Percentiles rank a stretch among this genome's conserved stretches.
These are phyloP conservation scores for Ceriops decandra DNA, from an alignment of 345 rosid genomes.

Conservation along the genomic window DNA sequence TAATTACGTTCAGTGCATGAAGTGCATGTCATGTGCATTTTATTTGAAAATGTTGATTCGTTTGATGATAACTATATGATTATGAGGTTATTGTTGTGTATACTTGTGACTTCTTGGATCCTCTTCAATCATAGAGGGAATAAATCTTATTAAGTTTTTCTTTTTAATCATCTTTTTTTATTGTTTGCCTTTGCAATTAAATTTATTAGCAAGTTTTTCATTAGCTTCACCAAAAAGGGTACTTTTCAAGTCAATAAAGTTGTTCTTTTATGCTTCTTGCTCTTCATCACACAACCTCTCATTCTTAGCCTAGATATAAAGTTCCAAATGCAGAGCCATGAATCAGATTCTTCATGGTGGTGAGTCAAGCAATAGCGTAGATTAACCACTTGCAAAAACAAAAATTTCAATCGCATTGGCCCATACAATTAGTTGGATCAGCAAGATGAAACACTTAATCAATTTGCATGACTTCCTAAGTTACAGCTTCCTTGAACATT, in stretches of 20 bases:
- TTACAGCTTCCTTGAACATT: not conserved
- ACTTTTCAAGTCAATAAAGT: no score
- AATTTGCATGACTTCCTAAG: not conserved
- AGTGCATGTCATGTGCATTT: not conserved
- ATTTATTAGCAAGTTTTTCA: not conserved
- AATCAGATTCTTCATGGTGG: conserved; percentile 8
- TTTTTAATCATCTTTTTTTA: not conserved
- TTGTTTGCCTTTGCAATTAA: not conserved
- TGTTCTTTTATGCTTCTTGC: no score
- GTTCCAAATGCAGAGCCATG: not conserved
- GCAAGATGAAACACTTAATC: not conserved
- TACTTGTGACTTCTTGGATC: no score
- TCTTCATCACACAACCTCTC: no score
- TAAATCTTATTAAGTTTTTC: no score
- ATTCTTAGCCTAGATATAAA: no score
- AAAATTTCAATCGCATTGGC: not conserved
- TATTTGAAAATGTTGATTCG: not conserved
- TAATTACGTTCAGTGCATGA: not conserved
- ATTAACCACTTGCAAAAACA: conserved; percentile 5
- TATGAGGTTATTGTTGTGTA: no score
- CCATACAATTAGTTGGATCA: not conserved
- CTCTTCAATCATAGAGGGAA: no score
- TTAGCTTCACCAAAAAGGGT: not conserved
- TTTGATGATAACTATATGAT: no score
- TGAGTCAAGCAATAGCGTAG: not conserved